phyloP scores from a whole-genome alignment of 768 basidiomycete genomes.

The Leccinellum albellum region DNA sequence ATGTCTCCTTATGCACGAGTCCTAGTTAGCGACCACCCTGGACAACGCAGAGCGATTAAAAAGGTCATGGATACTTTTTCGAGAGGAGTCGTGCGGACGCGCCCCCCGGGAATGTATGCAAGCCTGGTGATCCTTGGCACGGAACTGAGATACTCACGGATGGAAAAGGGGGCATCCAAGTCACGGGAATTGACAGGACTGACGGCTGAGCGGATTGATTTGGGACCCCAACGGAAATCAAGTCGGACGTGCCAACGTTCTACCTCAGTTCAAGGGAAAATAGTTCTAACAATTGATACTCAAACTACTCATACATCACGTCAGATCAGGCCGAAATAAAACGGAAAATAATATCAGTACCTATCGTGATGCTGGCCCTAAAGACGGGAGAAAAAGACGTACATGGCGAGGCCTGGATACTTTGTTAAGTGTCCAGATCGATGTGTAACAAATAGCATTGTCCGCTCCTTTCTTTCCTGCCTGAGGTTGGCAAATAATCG shows the following conservation, averaged over 20 bases:
- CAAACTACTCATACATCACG: too few species aligned
- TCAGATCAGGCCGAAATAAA: too few species aligned
- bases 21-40: too few species aligned
- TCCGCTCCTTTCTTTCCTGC: conserved; percentile 29
- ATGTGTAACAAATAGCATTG: conserved; percentile 41
- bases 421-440: conserved; percentile 37
- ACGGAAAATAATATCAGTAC: not conserved
- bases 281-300: not conserved
- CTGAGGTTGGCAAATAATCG: conserved; percentile 29
- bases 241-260: not conserved
- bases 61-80: too few species aligned
- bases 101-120: too few species aligned
- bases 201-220: not conserved
- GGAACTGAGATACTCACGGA: too few species aligned
- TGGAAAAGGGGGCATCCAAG: not conserved
- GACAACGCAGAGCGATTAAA: too few species aligned
- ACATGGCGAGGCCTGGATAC: conserved; percentile 37
- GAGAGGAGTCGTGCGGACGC: too few species aligned
- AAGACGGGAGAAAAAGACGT: conserved; percentile 7
- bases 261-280: not conserved
- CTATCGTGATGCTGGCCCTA: not conserved
- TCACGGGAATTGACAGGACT: not conserved
- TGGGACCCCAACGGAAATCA: not conserved
- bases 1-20: too few species aligned
- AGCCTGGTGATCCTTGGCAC: too few species aligned